Conservation (phyloP, 495 filamentous ascomycete species). For the Astrocystis sublimbata region DNA sequence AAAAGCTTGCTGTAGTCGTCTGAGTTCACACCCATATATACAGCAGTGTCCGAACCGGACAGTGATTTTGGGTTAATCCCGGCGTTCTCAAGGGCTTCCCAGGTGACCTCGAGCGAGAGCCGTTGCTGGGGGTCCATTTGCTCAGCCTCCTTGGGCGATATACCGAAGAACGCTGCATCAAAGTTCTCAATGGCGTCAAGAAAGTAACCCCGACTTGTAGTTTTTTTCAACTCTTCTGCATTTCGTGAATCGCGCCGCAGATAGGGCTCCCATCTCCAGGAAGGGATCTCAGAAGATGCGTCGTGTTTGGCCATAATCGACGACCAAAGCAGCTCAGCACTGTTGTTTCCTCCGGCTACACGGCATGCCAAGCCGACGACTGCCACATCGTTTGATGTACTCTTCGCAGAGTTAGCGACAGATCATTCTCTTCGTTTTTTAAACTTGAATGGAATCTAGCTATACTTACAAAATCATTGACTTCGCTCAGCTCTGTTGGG, state of each 20-base stretch:
- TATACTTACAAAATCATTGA: too few relatives aligned
- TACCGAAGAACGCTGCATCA: constrained; percentile 35
- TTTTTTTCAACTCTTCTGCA: constrained; percentile 29
- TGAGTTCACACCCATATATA: constrained; percentile 39
- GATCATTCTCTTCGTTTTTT: too few relatives aligned
- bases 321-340: constrained; percentile 39
- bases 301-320: constrained; percentile 35
- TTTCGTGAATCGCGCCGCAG: constrained; percentile 31
- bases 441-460: too few relatives aligned
- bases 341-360: constrained; percentile 32
- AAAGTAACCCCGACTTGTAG: constrained; percentile 37
- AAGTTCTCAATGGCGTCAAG: constrained; percentile 36
- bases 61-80: constrained; percentile 39
- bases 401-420: not conserved
- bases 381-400: constrained; percentile 20
- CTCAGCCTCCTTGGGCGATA: constrained; percentile 36
- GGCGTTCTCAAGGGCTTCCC: constrained; percentile 53
- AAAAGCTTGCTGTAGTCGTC: constrained; percentile 42
- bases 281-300: constrained; percentile 35
- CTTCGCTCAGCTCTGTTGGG: too few relatives aligned
- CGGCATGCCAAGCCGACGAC: constrained; percentile 42
- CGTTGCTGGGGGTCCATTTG: constrained; percentile 34
- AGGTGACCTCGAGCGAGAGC: constrained; percentile 50
- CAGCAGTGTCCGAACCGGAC: constrained; percentile 35
- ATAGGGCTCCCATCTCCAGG: constrained; percentile 37